phyloP scores from a whole-genome alignment of 495 filamentous ascomycete genomes.

The Trichoderma gamsii region DNA sequence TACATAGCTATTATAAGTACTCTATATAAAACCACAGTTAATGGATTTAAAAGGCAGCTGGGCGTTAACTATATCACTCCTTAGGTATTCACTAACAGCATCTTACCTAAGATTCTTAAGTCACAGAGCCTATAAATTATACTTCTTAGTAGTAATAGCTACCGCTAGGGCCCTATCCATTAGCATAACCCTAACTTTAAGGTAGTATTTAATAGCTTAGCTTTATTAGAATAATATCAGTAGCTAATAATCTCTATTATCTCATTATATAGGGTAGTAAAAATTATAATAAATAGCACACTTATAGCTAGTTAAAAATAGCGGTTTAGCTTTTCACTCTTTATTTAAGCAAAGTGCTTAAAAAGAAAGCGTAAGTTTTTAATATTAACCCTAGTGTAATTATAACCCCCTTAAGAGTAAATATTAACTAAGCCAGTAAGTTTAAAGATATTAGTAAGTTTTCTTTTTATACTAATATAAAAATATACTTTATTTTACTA shows the following conservation, averaged over 20 bases:
- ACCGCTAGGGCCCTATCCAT: constrained; percentile 35
- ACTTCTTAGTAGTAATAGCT: constrained; percentile 28
- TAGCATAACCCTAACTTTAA: constrained; percentile 42
- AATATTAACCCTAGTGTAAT: constrained; percentile 35
- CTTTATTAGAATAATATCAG: not conserved
- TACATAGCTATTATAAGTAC: constrained; percentile 35
- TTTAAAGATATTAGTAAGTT: not conserved
- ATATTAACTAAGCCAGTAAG: not conserved
- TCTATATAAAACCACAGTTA: constrained; percentile 28
- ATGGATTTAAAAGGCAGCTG: constrained; percentile 44
- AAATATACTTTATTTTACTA: not conserved
- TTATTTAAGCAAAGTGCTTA: constrained; percentile 32
- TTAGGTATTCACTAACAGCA: constrained; percentile 45
- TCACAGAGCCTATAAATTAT: constrained; percentile 28
- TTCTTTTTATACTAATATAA: not conserved
- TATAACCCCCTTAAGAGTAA: not conserved
- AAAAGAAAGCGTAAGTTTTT: constrained; percentile 23
- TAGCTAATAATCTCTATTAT: not conserved
- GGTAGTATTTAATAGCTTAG: not conserved
- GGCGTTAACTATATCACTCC: constrained; percentile 43
- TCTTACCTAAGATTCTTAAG: constrained; percentile 36
- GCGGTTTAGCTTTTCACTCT: constrained; percentile 44
- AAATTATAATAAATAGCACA: constrained; percentile 22
- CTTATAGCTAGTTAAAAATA: constrained; percentile 39
- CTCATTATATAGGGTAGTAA: constrained; percentile 16